Conservation (phyloP, 1,139 yeast species). For the Yamadazyma pseudoaaseri region DNA sequence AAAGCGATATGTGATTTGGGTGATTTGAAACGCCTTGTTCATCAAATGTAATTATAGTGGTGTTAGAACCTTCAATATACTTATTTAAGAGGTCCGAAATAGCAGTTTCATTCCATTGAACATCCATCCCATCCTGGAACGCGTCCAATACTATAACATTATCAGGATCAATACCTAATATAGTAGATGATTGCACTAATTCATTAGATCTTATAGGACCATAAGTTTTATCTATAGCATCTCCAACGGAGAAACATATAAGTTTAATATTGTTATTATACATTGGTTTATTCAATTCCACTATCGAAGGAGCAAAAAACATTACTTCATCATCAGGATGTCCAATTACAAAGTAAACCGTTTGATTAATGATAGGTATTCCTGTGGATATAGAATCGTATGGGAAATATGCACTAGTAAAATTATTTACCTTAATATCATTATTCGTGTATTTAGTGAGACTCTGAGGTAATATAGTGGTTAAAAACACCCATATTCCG, state of each 20-base stretch:
- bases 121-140: conserved; percentile 71
- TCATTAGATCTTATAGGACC: conserved; percentile 66
- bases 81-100: background rate
- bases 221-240: conserved; percentile 59
- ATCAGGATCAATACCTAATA: conserved; percentile 49
- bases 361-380: conserved; percentile 32
- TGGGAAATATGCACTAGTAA: conserved; percentile 26
- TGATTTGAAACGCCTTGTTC: conserved; percentile 80
- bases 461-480: conserved; percentile 42
- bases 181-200: conserved; percentile 52
- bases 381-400: conserved; percentile 39
- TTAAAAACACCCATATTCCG: conserved; percentile 36
- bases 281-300: conserved; percentile 48
- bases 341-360: conserved; percentile 65
- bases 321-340: conserved; percentile 99
- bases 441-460: conserved; percentile 27
- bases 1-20: conserved; percentile 75
- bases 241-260: conserved; percentile 77
- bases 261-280: conserved; percentile 54
- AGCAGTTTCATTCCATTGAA: conserved; percentile 57
- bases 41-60: conserved; percentile 66
- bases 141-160: conserved; percentile 49
- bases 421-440: conserved; percentile 26
- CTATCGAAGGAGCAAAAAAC: conserved; percentile 87
- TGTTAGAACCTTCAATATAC: background rate